phyloP scores from a whole-genome alignment of 257 asterid species.

The Nicotiana attenuata region DNA sequence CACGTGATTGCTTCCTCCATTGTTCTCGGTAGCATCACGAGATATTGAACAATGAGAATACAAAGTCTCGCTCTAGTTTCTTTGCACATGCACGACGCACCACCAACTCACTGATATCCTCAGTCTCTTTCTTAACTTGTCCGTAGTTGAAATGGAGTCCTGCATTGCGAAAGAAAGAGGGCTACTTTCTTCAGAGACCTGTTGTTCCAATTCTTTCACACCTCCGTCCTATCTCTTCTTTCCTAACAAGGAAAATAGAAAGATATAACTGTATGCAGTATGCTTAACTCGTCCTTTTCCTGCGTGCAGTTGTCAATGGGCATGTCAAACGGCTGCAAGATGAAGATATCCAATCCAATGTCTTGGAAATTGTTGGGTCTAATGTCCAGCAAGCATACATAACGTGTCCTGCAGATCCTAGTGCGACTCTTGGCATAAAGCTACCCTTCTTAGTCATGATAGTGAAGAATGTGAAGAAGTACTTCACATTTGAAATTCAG shows the following conservation, averaged over 20 bases:
- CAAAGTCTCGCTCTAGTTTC: not conserved
- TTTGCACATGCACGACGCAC: not conserved
- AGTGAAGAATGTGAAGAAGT: conserved; percentile 81
- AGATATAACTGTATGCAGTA: not conserved
- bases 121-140: not conserved
- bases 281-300: not conserved
- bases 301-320: conserved; percentile 69
- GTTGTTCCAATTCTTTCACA: not conserved
- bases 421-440: conserved; percentile 95
- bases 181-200: not conserved
- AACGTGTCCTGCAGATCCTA: conserved; percentile 96
- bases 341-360: conserved; percentile 93
- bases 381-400: conserved; percentile 80
- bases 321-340: conserved; percentile 81
- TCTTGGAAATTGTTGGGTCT: conserved; percentile 74
- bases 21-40: not conserved
- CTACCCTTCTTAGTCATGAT: conserved; percentile 87
- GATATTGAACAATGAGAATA: not conserved
- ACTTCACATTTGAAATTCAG: conserved; percentile 93
- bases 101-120: not conserved
- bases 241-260: not conserved
- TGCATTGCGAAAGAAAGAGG: not conserved
- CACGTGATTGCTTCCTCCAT: not conserved
- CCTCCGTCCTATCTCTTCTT: not conserved
- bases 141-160: not conserved